phyloP scores from a whole-genome alignment of 306 rosid species.

The Glycine latifolia region DNA sequence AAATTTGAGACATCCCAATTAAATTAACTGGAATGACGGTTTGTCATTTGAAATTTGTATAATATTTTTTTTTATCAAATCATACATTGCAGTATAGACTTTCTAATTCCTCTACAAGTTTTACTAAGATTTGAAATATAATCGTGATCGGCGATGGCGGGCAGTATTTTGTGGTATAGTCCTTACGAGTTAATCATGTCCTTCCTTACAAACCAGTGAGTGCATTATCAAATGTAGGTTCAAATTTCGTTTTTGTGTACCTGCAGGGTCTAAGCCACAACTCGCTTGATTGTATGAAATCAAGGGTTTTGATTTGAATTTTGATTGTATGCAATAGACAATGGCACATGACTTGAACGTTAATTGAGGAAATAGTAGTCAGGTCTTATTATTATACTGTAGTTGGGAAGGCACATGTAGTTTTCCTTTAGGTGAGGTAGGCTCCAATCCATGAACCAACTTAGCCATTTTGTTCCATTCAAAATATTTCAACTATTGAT shows the following conservation, averaged over 20 bases:
- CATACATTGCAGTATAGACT: too few relatives aligned
- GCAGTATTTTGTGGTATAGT: not conserved
- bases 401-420: conserved; percentile 59
- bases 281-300: not conserved
- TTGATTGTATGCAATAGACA: conserved; percentile 38
- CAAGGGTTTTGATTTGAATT: not conserved
- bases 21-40: too few relatives aligned
- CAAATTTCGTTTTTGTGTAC: conserved; percentile 36
- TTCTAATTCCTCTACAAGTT: too few relatives aligned
- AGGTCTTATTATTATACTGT: conserved; percentile 21
- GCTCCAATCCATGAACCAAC: not conserved
- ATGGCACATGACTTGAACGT: conserved; percentile 27
- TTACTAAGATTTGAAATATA: too few relatives aligned
- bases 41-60: too few relatives aligned
- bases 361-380: conserved; percentile 51
- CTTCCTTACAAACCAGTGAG: not conserved
- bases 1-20: too few relatives aligned
- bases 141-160: too few relatives aligned
- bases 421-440: conserved; percentile 52
- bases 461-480: not conserved
- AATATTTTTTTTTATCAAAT: too few relatives aligned
- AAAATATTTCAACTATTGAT: not conserved
- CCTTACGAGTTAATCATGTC: not conserved
- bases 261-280: conserved; percentile 9
- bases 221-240: not conserved